phyloP scores from a whole-genome alignment of 345 rosid genomes.

The Dimocarpus longan region DNA sequence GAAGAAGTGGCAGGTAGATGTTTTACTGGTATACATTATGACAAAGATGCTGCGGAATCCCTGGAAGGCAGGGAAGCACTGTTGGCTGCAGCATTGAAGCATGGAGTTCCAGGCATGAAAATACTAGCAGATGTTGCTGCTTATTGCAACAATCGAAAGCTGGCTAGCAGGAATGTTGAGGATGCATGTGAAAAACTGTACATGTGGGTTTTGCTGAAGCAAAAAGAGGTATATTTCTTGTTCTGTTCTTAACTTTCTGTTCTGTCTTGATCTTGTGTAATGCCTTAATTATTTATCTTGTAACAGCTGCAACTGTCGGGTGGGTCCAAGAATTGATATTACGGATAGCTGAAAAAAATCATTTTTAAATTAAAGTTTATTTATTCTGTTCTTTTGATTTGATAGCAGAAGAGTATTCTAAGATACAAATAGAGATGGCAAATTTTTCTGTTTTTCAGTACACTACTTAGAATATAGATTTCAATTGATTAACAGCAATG shows the following conservation, averaged over 20 bases:
- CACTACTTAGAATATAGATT: neutral
- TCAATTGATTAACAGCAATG: neutral
- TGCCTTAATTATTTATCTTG: neutral
- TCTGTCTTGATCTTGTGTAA: neutral
- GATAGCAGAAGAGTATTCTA: neutral
- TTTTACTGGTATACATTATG: slow-evolving; percentile 61
- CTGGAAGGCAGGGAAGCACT: slow-evolving; percentile 59
- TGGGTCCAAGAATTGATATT: neutral
- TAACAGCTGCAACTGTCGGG: neutral
- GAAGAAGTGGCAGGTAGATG: slow-evolving; percentile 36
- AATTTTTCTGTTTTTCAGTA: neutral
- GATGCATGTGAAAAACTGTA: slow-evolving; percentile 81
- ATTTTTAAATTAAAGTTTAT: neutral
- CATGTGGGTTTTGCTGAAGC: slow-evolving; percentile 80
- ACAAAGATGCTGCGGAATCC: slow-evolving; percentile 61
- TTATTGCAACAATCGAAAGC: slow-evolving; percentile 64
- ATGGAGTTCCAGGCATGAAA: slow-evolving; percentile 56
- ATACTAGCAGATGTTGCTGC: slow-evolving; percentile 59
- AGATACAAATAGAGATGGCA: neutral
- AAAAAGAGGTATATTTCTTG: slow-evolving; percentile 50
- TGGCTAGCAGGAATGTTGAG: slow-evolving; percentile 74
- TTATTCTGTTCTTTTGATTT: neutral
- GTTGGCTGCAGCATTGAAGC: slow-evolving; percentile 57
- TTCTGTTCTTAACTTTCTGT: neutral
- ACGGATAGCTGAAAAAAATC: neutral